These are phyloP conservation scores for Heterobasidion occidentale DNA, from an alignment of 1,284 basidiomycete species.

Conservation along the genomic window DNA sequence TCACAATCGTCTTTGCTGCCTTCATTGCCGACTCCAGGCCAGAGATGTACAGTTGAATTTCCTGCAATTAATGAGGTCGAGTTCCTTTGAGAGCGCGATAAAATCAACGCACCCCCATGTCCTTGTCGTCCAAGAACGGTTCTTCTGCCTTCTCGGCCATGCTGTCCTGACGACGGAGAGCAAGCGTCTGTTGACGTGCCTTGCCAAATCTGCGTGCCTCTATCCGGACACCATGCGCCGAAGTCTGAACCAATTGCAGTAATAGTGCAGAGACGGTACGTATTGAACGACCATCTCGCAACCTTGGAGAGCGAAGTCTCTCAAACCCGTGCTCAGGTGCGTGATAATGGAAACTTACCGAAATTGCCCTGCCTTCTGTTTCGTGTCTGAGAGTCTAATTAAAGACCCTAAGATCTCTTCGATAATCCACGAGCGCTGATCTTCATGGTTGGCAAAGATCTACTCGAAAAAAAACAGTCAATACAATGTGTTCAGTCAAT, in stretches of 20 bases:
- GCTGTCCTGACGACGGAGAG: conserved; percentile 52
- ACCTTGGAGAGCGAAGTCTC: conserved; percentile 26
- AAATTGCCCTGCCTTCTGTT: conserved; percentile 82
- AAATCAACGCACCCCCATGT: conserved; percentile 41
- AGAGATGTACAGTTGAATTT: conserved; percentile 56
- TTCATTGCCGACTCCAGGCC: conserved; percentile 76
- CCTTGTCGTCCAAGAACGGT: conserved; percentile 56
- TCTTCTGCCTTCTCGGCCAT: conserved; percentile 28
- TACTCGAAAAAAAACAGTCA: conserved; percentile 20
- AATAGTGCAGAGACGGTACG: conserved; percentile 89
- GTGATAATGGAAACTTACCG: conserved; percentile 41
- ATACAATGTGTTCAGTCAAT: background rate
- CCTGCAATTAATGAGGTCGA: conserved; percentile 27
- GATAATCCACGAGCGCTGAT: conserved; percentile 92
- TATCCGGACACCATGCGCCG: conserved; percentile 70
- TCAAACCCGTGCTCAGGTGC: background rate
- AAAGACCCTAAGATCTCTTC: conserved; percentile 90
- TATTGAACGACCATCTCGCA: conserved; percentile 80
- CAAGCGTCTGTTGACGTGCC: conserved; percentile 51
- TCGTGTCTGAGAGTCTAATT: conserved; percentile 84
- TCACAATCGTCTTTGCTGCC: conserved; percentile 76
- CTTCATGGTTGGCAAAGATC: conserved; percentile 86
- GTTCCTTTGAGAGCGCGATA: background rate
- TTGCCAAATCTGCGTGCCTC: conserved; percentile 55
- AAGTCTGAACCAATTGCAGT: conserved; percentile 93